Evolutionary conservation across 2,329 filamentous ascomycete genomes (phyloP).

Genomic region (Leptographium procerum): DNA sequence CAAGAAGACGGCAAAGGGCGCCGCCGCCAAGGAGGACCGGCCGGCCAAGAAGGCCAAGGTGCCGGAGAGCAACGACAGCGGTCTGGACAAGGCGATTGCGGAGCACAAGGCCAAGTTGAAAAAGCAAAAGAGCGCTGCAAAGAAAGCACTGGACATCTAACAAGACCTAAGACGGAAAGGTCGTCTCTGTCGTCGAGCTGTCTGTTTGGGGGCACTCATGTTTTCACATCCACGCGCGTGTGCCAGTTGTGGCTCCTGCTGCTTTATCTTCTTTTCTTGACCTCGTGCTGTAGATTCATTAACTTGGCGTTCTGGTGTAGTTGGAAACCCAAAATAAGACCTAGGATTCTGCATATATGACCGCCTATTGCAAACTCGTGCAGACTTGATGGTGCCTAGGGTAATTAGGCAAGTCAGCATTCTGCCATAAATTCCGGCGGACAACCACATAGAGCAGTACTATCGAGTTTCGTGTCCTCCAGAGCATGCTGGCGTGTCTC

Average conservation of each 20-base stretch:
- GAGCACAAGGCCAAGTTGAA: slow-evolving; percentile 44
- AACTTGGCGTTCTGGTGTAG: background rate
- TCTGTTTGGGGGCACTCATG: background rate
- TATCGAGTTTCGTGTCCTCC: too few species aligned
- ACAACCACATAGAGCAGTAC: too few species aligned
- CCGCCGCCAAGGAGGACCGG: slow-evolving; percentile 38
- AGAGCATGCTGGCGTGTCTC: too few species aligned
- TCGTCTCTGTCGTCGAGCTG: background rate
- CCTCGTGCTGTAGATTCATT: background rate
- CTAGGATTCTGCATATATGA: background rate
- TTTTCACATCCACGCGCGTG: background rate
- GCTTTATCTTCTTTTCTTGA: background rate
- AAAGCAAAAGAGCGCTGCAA: slow-evolving; percentile 47
- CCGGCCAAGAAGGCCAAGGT: slow-evolving; percentile 32
- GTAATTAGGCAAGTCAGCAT: too few species aligned
- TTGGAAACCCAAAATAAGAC: background rate
- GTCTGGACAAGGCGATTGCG: slow-evolving; percentile 44
- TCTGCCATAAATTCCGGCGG: too few species aligned
- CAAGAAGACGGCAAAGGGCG: slow-evolving; percentile 26
- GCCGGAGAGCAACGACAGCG: slow-evolving; percentile 33
- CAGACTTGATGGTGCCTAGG: too few species aligned
- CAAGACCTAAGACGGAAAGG: slow-evolving; percentile 10
- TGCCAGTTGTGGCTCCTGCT: background rate
- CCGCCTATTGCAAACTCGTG: too few species aligned
- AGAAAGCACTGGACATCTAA: slow-evolving; percentile 22